phyloP scores from a whole-genome alignment of 352 stramenopile genomes.

The Phytophthora capsici region DNA sequence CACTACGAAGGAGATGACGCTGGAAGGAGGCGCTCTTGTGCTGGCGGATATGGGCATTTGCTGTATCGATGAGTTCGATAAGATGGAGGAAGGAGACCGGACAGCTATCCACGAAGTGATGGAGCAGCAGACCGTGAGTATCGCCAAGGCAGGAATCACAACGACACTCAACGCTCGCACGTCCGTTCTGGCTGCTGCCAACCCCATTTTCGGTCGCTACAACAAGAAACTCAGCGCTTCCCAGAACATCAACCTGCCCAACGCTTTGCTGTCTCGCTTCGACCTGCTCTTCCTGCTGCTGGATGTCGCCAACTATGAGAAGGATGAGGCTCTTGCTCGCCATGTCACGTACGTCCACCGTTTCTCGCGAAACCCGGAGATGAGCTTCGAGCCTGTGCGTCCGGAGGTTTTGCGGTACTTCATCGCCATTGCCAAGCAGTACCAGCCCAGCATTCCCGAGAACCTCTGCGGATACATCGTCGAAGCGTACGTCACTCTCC shows the following conservation, averaged over 20 bases:
- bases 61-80: slow-evolving; percentile 99
- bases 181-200: slow-evolving; percentile 98
- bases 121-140: slow-evolving; percentile 99
- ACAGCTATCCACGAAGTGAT: slow-evolving; percentile 99
- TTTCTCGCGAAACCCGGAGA: slow-evolving; percentile 88
- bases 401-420: slow-evolving; percentile 93
- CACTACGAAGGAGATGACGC: slow-evolving; percentile 93
- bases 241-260: slow-evolving; percentile 99
- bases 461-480: slow-evolving; percentile 98
- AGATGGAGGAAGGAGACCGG: slow-evolving; percentile 98
- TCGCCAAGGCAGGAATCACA: slow-evolving; percentile 99
- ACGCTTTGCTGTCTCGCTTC: slow-evolving; percentile 99
- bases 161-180: slow-evolving; percentile 97
- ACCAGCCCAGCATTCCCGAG: slow-evolving; percentile 88
- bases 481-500: slow-evolving; percentile 97
- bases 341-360: slow-evolving; percentile 95
- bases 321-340: slow-evolving; percentile 90
- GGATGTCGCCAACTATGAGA: slow-evolving; percentile 94
- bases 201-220: slow-evolving; percentile 97
- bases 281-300: slow-evolving; percentile 99
- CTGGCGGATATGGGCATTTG: slow-evolving; percentile 99
- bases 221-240: slow-evolving; percentile 87
- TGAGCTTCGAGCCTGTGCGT: slow-evolving; percentile 91
- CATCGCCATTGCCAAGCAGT: slow-evolving; percentile 90
- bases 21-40: slow-evolving; percentile 96